These are phyloP conservation scores for Sanghuangporus weigelae DNA, from an alignment of 1,284 basidiomycete genomes.

Conservation along the genomic window DNA sequence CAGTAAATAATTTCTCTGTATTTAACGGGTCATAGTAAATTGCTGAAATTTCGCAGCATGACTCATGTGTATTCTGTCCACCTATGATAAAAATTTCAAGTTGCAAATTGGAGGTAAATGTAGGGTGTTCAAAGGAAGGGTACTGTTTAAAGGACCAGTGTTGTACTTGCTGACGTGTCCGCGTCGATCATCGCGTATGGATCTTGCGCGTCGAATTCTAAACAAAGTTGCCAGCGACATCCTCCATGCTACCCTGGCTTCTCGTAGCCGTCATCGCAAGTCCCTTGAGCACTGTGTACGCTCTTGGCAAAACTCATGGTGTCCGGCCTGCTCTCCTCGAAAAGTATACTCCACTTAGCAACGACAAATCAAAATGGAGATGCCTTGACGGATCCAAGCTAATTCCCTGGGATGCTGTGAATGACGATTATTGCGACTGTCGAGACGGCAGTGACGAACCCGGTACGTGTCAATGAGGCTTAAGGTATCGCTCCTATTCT, in stretches of 20 bases:
- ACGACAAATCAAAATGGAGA: slow-evolving; percentile 50
- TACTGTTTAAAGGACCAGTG: too few species aligned
- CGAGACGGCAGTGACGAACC: slow-evolving; percentile 92
- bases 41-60: too few species aligned
- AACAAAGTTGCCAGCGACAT: not conserved
- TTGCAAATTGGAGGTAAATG: too few species aligned
- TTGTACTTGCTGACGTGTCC: not conserved
- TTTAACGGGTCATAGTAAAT: too few species aligned
- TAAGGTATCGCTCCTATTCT: too few species aligned
- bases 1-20: too few species aligned
- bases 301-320: slow-evolving; percentile 42
- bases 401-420: slow-evolving; percentile 75
- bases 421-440: slow-evolving; percentile 96
- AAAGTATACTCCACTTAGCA: slow-evolving; percentile 40
- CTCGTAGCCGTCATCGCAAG: slow-evolving; percentile 6
- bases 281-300: not conserved
- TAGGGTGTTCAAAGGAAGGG: too few species aligned
- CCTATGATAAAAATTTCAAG: too few species aligned
- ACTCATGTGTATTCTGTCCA: too few species aligned
- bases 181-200: not conserved
- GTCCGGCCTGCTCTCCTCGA: slow-evolving; percentile 41
- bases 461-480: slow-evolving; percentile 42
- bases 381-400: slow-evolving; percentile 70
- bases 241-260: slow-evolving; percentile 15
- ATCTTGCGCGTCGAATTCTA: not conserved